Evolutionary conservation across 2,329 filamentous ascomycete species (phyloP).

Genomic region (Whalleya microplaca): DNA sequence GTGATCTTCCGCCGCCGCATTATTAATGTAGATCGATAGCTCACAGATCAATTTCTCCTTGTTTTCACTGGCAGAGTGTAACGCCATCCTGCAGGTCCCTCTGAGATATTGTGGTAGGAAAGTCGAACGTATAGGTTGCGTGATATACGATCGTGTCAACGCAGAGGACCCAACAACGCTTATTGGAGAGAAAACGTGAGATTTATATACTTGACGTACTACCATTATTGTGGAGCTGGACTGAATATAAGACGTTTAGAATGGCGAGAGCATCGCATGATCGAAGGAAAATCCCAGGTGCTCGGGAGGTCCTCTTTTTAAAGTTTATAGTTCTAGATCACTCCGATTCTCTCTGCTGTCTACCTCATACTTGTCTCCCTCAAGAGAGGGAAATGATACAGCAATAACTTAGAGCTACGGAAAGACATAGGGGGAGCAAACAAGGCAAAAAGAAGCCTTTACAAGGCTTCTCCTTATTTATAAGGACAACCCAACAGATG

Average conservation of each 20-base stretch:
- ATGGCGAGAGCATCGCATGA: background rate
- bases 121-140: slow-evolving; percentile 18
- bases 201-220: background rate
- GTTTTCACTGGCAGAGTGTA: slow-evolving; percentile 30
- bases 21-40: slow-evolving; percentile 5
- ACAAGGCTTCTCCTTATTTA: background rate
- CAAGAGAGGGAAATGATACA: too few relatives aligned
- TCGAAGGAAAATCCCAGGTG: background rate
- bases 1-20: background rate
- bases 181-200: background rate
- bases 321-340: background rate
- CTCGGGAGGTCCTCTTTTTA: background rate
- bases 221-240: background rate
- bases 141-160: background rate
- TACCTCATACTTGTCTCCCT: too few relatives aligned
- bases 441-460: background rate
- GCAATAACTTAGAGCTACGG: background rate
- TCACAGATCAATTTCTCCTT: slow-evolving; percentile 34
- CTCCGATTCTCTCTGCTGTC: too few relatives aligned
- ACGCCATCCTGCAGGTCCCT: slow-evolving; percentile 30
- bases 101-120: slow-evolving; percentile 11
- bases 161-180: background rate
- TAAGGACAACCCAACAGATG: background rate
- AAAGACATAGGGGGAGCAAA: background rate
- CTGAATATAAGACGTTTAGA: background rate